phyloP scores from a whole-genome alignment of 352 stramenopile species.

The Pythium periplocum region DNA sequence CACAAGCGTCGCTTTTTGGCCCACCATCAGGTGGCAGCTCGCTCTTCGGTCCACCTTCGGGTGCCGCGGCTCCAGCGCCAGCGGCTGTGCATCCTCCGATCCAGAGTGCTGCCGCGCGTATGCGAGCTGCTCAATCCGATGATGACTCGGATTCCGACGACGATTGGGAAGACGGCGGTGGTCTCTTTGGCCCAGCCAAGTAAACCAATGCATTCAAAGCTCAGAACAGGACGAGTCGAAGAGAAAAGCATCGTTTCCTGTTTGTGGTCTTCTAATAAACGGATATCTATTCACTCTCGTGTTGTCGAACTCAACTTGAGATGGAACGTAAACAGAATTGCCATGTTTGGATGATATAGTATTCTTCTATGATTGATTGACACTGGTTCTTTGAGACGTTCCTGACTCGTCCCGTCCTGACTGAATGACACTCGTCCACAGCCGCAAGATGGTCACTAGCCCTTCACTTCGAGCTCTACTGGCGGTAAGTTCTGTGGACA shows the following conservation, averaged over 20 bases:
- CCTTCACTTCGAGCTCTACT: too few relatives aligned
- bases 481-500: too few relatives aligned
- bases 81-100: conserved; percentile 38
- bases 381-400: too few relatives aligned
- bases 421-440: too few relatives aligned
- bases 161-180: conserved; percentile 58
- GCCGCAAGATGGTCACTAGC: too few relatives aligned
- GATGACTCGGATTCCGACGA: conserved; percentile 40
- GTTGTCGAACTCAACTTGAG: too few relatives aligned
- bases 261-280: too few relatives aligned
- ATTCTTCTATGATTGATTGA: conserved; percentile 1
- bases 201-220: not conserved
- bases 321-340: too few relatives aligned
- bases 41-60: conserved; percentile 19
- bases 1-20: conserved; percentile 22
- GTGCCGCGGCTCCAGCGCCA: conserved; percentile 5
- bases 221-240: too few relatives aligned
- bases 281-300: too few relatives aligned
- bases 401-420: too few relatives aligned
- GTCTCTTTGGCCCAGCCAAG: conserved; percentile 46
- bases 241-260: too few relatives aligned
- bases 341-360: not conserved
- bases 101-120: conserved; percentile 35
- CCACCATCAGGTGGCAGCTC: not conserved
- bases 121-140: conserved; percentile 37